Conservation (phyloP, 108 stramenopile genomes). For the Skeletonema costatum region DNA sequence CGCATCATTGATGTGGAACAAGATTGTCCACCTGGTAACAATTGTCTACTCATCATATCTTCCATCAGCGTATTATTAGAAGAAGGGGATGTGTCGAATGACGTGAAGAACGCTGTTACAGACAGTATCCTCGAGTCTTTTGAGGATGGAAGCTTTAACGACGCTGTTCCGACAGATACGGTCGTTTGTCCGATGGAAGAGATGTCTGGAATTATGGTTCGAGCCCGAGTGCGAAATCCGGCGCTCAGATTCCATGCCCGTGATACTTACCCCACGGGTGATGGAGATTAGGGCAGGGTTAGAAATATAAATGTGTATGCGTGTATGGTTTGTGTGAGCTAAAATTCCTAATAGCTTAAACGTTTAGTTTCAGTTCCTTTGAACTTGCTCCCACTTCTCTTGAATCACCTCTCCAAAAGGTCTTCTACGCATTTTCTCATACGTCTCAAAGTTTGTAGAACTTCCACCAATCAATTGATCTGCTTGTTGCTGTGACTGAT, state of each 20-base stretch:
- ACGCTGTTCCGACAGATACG: conserved; percentile 49
- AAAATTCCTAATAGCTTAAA: no score
- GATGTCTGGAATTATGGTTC: background rate
- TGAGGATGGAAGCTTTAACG: conserved; percentile 44
- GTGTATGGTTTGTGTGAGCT: no score
- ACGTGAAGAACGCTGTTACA: conserved; percentile 33
- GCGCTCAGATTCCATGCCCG: background rate
- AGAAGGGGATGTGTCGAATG: conserved; percentile 53
- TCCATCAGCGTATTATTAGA: conserved; percentile 51
- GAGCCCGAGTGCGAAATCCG: background rate
- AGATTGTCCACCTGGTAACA: conserved; percentile 15
- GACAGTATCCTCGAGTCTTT: conserved; percentile 46
- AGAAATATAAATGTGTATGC: no score
- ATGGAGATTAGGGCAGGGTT: no score
- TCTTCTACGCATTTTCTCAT: conserved; percentile 15
- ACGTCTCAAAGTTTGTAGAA: background rate
- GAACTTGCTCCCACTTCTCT: conserved; percentile 58
- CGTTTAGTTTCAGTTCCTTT: conserved; percentile 19
- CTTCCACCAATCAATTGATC: background rate
- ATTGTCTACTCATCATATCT: conserved; percentile 34
- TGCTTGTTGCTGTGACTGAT: conserved; percentile 46
- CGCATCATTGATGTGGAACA: conserved; percentile 43
- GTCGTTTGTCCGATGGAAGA: conserved; percentile 20
- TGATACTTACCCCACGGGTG: background rate
- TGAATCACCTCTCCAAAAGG: conserved; percentile 33